Conservation (phyloP, 2,329 filamentous ascomycete genomes). For the Thelonectria rubi region DNA sequence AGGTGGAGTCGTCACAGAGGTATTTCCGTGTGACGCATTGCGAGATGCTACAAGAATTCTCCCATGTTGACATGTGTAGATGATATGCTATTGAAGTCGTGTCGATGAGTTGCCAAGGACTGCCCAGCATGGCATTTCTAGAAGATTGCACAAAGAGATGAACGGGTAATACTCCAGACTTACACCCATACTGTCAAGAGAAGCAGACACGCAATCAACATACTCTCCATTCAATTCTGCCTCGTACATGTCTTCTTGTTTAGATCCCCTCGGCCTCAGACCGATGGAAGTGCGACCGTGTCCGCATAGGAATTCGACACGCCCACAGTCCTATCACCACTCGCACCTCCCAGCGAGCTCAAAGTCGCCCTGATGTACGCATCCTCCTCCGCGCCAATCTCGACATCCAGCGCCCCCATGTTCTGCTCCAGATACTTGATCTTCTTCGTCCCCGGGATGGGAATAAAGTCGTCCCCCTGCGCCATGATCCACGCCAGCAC, state of each 20-base stretch:
- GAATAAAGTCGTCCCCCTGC: conserved; percentile 66
- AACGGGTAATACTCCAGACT: too few species aligned
- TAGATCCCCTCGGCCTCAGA: background rate
- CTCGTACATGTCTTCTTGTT: background rate
- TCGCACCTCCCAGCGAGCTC: conserved; percentile 7
- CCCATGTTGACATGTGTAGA: background rate
- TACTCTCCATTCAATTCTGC: background rate
- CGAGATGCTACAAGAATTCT: background rate
- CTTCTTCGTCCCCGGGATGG: conserved; percentile 58
- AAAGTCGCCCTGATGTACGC: conserved; percentile 34
- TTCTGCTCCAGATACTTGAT: conserved; percentile 55
- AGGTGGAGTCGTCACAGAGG: background rate
- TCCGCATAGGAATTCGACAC: conserved; percentile 13
- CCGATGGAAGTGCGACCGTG: background rate
- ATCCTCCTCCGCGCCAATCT: conserved; percentile 44
- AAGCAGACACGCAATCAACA: too few species aligned
- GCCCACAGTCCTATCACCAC: conserved; percentile 4
- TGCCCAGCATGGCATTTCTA: too few species aligned
- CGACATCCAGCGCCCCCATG: conserved; percentile 42
- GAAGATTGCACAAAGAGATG: too few species aligned
- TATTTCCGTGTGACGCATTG: background rate
- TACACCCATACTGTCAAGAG: too few species aligned
- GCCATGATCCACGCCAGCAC: conserved; percentile 68
- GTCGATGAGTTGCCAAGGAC: background rate
- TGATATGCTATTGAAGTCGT: background rate